Evolutionary conservation across 2,329 filamentous ascomycete genomes (phyloP).

Genomic region (Aspergillus alliaceus): DNA sequence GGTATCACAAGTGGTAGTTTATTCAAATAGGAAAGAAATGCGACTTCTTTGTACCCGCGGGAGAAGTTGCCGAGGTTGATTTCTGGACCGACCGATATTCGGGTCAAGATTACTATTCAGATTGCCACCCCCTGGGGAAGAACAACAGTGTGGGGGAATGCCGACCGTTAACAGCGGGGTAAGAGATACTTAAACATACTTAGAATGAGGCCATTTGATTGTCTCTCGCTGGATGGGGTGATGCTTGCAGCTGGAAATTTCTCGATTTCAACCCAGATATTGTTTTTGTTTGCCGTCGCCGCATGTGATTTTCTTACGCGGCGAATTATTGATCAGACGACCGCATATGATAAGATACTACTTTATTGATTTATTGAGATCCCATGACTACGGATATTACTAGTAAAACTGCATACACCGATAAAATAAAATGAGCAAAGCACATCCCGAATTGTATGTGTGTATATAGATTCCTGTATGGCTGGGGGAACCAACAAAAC

Average conservation of each 20-base stretch:
- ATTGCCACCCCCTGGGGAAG: neutral
- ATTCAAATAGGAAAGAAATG: slow-evolving; percentile 3
- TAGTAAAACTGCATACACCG: too few relatives aligned
- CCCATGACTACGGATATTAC: too few relatives aligned
- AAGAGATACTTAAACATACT: neutral
- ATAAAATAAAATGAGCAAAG: neutral
- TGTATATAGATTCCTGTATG: neutral
- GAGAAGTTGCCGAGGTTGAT: slow-evolving; percentile 36
- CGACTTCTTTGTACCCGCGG: slow-evolving; percentile 27
- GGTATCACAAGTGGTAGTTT: neutral
- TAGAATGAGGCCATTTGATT: too few relatives aligned
- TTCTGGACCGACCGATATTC: neutral
- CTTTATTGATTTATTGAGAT: too few relatives aligned
- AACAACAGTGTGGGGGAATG: neutral
- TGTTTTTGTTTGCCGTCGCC: too few relatives aligned
- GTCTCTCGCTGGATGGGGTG: too few relatives aligned
- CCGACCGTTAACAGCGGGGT: neutral
- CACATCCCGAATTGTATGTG: neutral
- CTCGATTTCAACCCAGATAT: too few relatives aligned
- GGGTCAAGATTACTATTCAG: slow-evolving; percentile 3
- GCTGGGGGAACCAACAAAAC: neutral
- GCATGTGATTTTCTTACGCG: slow-evolving; percentile 4
- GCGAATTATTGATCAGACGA: neutral
- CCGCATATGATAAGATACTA: too few relatives aligned
- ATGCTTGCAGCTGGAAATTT: too few relatives aligned